Conservation (phyloP, 495 filamentous ascomycete genomes). For the Daldinia concentrica region DNA sequence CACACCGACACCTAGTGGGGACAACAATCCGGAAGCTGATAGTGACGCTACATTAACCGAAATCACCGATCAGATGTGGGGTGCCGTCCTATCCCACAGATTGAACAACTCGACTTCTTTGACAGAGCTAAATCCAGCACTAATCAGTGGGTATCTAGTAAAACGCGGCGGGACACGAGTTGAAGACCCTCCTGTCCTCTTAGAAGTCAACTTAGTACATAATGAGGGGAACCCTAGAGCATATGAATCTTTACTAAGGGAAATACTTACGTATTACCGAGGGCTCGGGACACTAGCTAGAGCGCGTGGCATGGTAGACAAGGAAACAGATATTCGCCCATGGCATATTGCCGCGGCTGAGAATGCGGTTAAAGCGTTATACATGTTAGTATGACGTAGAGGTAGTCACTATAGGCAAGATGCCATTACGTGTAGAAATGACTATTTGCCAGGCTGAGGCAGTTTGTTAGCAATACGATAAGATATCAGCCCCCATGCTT, state of each 20-base stretch:
- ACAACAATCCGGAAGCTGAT: conserved; percentile 65
- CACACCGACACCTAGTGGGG: conserved; percentile 67
- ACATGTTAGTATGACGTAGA: conserved; percentile 61
- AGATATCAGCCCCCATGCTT: background rate
- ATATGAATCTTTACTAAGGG: conserved; percentile 71
- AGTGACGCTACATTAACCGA: conserved; percentile 80
- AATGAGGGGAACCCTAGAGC: conserved; percentile 60
- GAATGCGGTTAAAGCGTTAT: conserved; percentile 68
- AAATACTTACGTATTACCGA: conserved; percentile 78
- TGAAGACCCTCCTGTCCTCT: conserved; percentile 68
- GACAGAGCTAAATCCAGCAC: conserved; percentile 68
- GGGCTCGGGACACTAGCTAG: conserved; percentile 78
- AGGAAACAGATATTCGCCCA: conserved; percentile 71
- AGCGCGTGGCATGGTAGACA: conserved; percentile 70
- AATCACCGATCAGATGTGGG: conserved; percentile 82
- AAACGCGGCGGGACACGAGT: conserved; percentile 72
- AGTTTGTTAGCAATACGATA: conserved; percentile 6
- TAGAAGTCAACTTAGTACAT: conserved; percentile 74
- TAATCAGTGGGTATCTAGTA: conserved; percentile 79
- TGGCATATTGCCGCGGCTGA: conserved; percentile 88
- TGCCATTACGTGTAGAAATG: background rate
- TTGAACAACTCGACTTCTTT: conserved; percentile 72
- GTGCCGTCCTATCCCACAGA: conserved; percentile 75
- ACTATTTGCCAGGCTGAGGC: background rate
- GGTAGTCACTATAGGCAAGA: background rate